Evolutionary conservation across 2,329 filamentous ascomycete genomes (phyloP), one percentile per base, ranked within the genome.

Genomic region (Arthrobotrys entomopaga): DNA sequence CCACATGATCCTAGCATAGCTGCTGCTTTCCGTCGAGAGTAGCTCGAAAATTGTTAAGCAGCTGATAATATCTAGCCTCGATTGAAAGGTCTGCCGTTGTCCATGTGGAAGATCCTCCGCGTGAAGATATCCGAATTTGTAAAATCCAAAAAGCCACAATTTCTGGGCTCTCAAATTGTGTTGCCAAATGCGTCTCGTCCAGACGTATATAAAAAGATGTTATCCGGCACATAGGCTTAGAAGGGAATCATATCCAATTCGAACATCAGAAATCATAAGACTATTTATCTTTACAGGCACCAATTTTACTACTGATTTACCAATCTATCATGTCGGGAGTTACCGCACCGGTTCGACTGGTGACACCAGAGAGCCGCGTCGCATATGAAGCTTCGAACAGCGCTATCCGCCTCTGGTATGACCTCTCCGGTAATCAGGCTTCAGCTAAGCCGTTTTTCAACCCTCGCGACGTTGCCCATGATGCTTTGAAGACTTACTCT

Each of bases 401-500:
- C 5, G 52, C 52, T 4, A 54, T 54, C 24, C 52, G 52, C 29
- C 52, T 54, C 24, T 54, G 52, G 52, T 54, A 54, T 22, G 52
- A 54, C 24, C 52, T 54, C 52, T 54, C 52, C 34, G 22, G 52
- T 24, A 54, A 38, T 15, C 52, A 54, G 52, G 52, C 20, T 2
- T 20, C 52, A 34, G 52, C 52, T 22, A 54, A 54, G 15, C 52
- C 52, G 7, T 54, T 54, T n/a, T 54, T 54, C 24, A 54, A 54
- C 11, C 52, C 52, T 19, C 52, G 52, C 29, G 52, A 54, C 11
- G 29, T 54, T 54, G 52, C 52, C 52, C 19, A 54, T 15, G 52
- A 54, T 54, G 52, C 22, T n/a, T 54, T 54, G 52, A 38, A 54
- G 34, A 54, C 52, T 22, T 54, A 54, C 52, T 54, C 52, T 22